Percentiles rank a stretch among this genome's conserved stretches.
Evolutionary conservation across 441 rosid genomes (phyloP).

Genomic region (Brassica balearica): DNA sequence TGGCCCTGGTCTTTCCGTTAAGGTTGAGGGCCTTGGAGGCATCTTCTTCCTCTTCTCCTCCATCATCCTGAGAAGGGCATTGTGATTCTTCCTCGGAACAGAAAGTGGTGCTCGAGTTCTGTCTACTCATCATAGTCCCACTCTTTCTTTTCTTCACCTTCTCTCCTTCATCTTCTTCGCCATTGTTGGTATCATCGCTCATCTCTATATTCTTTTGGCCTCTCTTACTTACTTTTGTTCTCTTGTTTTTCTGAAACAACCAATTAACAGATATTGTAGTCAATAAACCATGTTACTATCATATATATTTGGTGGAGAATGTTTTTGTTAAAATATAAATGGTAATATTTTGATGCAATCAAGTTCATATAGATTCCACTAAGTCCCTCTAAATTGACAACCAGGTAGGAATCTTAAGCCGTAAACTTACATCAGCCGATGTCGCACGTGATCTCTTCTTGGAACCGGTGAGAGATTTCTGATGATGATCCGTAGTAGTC

Average conservation of each 20-base stretch:
- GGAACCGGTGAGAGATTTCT: slow-evolving; percentile 41
- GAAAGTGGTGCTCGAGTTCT: slow-evolving; percentile 56
- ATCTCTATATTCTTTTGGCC: slow-evolving; percentile 53
- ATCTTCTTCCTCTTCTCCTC: slow-evolving; percentile 41
- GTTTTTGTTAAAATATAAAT: neutral
- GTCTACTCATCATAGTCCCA: slow-evolving; percentile 46
- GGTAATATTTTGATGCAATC: slow-evolving; percentile 6
- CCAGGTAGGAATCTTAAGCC: neutral
- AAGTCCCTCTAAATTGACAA: neutral
- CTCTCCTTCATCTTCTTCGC: slow-evolving; percentile 42
- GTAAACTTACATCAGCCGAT: slow-evolving; percentile 58
- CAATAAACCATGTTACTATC: slow-evolving; percentile 1
- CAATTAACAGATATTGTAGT: slow-evolving; percentile 6
- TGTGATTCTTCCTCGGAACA: slow-evolving; percentile 67
- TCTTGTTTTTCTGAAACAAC: slow-evolving; percentile 48
- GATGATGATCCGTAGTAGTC: slow-evolving; percentile 30
- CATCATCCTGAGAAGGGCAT: slow-evolving; percentile 53
- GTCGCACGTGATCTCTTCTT: slow-evolving; percentile 57
- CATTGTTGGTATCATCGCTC: slow-evolving; percentile 37
- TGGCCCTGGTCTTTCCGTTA: slow-evolving; percentile 63
- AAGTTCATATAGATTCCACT: neutral
- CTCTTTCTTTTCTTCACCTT: slow-evolving; percentile 35
- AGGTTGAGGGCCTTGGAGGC: slow-evolving; percentile 52
- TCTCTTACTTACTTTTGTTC: slow-evolving; percentile 25
- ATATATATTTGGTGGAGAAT: neutral